Conservation (phyloP, 768 basidiomycete genomes). For the Kwoniella pini region DNA sequence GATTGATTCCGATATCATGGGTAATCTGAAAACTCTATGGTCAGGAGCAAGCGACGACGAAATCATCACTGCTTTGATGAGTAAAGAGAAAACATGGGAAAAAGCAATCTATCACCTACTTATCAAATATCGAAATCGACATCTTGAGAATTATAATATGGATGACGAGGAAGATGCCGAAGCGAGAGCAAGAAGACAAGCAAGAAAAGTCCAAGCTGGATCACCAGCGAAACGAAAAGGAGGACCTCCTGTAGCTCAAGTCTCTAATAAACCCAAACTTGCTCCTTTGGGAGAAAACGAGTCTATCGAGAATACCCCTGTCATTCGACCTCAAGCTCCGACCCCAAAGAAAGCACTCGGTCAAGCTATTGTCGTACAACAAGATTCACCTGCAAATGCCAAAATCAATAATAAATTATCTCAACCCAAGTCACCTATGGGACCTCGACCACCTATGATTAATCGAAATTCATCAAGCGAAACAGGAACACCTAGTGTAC, state of each 20-base stretch:
- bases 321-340: slow-evolving; percentile 53
- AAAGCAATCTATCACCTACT: slow-evolving; percentile 93
- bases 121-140: slow-evolving; percentile 75
- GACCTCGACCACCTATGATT: slow-evolving; percentile 52
- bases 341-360: slow-evolving; percentile 55
- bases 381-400: neutral
- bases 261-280: slow-evolving; percentile 22
- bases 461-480: slow-evolving; percentile 24
- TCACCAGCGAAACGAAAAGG: slow-evolving; percentile 50
- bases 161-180: slow-evolving; percentile 65
- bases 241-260: slow-evolving; percentile 15
- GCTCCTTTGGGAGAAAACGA: slow-evolving; percentile 43
- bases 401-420: slow-evolving; percentile 16
- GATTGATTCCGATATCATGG: slow-evolving; percentile 86
- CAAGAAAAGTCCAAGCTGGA: slow-evolving; percentile 16
- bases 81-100: slow-evolving; percentile 76
- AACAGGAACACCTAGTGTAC: slow-evolving; percentile 5
- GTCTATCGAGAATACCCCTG: slow-evolving; percentile 33
- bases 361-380: slow-evolving; percentile 31
- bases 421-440: slow-evolving; percentile 34
- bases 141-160: slow-evolving; percentile 68
- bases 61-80: slow-evolving; percentile 66
- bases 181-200: slow-evolving; percentile 35
- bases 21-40: slow-evolving; percentile 91
- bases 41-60: slow-evolving; percentile 72